A percentile compares a stretch with the other conserved stretches of the same genome.
phyloP scores from a whole-genome alignment of 2,329 filamentous ascomycete species.

The Scolecobasidium constrictum region DNA sequence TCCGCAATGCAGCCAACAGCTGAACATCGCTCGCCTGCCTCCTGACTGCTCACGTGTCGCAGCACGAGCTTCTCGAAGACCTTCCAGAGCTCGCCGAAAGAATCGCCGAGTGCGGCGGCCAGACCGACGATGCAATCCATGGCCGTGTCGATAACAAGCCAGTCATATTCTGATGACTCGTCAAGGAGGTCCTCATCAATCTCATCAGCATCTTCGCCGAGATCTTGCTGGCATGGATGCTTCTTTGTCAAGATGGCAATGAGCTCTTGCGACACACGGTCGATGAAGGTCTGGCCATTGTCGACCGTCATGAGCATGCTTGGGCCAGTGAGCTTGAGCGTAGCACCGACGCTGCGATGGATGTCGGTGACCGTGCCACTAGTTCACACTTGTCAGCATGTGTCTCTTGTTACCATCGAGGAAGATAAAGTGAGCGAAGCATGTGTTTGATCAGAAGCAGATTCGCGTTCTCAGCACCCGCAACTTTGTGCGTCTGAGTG shows the following conservation, averaged over 20 bases:
- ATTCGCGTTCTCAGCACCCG: slow-evolving; percentile 83
- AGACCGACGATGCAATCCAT: slow-evolving; percentile 83
- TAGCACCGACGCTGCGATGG: slow-evolving; percentile 84
- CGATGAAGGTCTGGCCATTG: slow-evolving; percentile 42
- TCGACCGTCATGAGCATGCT: slow-evolving; percentile 66
- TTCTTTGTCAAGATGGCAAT: slow-evolving; percentile 75
- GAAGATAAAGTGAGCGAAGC: slow-evolving; percentile 9
- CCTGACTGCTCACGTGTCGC: slow-evolving; percentile 76
- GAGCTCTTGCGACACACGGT: slow-evolving; percentile 66
- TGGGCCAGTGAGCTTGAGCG: slow-evolving; percentile 82
- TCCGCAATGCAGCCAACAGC: slow-evolving; percentile 89
- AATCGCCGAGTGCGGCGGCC: slow-evolving; percentile 66
- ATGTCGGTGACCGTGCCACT: slow-evolving; percentile 88
- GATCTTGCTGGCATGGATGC: slow-evolving; percentile 86
- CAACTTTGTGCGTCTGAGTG: slow-evolving; percentile 82
- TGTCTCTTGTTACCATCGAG: background rate
- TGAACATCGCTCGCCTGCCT: slow-evolving; percentile 78
- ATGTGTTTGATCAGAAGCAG: slow-evolving; percentile 38
- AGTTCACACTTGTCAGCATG: slow-evolving; percentile 10
- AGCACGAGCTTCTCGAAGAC: slow-evolving; percentile 87
- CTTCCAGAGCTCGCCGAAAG: slow-evolving; percentile 86
- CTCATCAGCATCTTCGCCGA: slow-evolving; percentile 70
- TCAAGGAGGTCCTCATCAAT: slow-evolving; percentile 53
- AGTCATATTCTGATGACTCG: slow-evolving; percentile 91
- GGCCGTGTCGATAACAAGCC: slow-evolving; percentile 90